Evolutionary conservation across 768 basidiomycete species (phyloP), one percentile per base, ranked within the genome.

Genomic region (Boletus reticulatus): DNA sequence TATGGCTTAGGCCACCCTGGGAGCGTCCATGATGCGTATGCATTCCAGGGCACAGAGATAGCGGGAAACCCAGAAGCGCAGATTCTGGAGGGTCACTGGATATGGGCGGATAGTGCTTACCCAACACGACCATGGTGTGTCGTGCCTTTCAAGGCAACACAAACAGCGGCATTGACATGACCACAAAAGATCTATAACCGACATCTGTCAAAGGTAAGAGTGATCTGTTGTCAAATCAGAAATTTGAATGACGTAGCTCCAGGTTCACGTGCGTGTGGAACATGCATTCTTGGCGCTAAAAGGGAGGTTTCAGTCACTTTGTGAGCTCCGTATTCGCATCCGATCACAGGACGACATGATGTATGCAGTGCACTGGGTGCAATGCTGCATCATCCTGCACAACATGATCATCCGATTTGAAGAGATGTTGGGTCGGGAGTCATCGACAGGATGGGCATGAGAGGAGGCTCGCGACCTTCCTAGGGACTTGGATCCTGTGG

Each of bases 11-110:
- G 48, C 0, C 51, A 62, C 1, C 57, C 57, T 0, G 54, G 55
- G 7, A 63, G 60, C 14, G 34, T 62, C 2, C 52, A 59, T 13
- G 41, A 62, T n/a, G n/a, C n/a, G n/a, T n/a, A n/a, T n/a, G n/a
- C n/a, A n/a, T n/a, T n/a, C n/a, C n/a, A n/a, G n/a, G n/a, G n/a
- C n/a, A n/a, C n/a, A n/a, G n/a, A n/a, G n/a, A n/a, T n/a, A n/a
- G n/a, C n/a, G n/a, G n/a, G n/a, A n/a, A n/a, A n/a, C n/a, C n/a
- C n/a, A n/a, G n/a, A n/a, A n/a, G n/a, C n/a, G n/a, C n/a, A n/a
- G n/a, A n/a, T n/a, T n/a, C n/a, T n/a, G n/a, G n/a, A n/a, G n/a
- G n/a, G n/a, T n/a, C n/a, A n/a, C n/a, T n/a, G n/a, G n/a, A n/a
- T n/a, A n/a, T n/a, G n/a, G n/a, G n/a, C n/a, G n/a, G n/a, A n/a